Percentiles rank a stretch among this genome's conserved stretches.
These are phyloP conservation scores for Erodium maritimum DNA, from an alignment of 345 rosid genomes.

Conservation along the genomic window DNA sequence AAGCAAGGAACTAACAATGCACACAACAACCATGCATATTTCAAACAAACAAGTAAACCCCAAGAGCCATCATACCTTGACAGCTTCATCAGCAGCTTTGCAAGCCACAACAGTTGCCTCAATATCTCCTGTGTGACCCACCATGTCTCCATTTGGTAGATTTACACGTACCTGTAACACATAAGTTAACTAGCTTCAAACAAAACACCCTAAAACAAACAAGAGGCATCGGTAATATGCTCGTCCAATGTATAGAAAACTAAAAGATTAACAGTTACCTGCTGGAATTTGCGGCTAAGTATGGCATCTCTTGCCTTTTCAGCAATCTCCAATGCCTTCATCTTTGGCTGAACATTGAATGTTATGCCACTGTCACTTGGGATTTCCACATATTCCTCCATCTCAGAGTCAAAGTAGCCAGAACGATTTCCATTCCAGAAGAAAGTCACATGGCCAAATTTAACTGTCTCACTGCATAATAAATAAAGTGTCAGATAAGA, in stretches of 20 bases:
- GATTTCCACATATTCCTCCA: conserved; percentile 89
- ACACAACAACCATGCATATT: not conserved
- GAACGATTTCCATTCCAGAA: conserved; percentile 99
- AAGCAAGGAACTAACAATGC: not conserved
- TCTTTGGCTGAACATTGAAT: conserved; percentile 82
- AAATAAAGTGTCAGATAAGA: not conserved
- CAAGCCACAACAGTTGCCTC: conserved; percentile 76
- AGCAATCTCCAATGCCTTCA: conserved; percentile 87
- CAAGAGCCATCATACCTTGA: conserved; percentile 42
- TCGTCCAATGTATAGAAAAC: not conserved
- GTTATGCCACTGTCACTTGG: conserved; percentile 91
- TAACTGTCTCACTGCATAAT: conserved; percentile 70
- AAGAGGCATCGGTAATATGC: too few species aligned
- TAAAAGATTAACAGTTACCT: conserved; percentile 36
- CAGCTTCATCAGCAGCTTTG: conserved; percentile 84
- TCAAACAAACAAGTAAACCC: not conserved
- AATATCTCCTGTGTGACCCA: conserved; percentile 94
- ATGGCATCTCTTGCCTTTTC: conserved; percentile 83
- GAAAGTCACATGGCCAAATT: conserved; percentile 94
- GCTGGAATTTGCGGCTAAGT: conserved; percentile 71
- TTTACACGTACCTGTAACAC: conserved; percentile 67
- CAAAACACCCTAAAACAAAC: not conserved
- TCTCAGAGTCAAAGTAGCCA: conserved; percentile 55
- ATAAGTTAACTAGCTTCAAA: not conserved
- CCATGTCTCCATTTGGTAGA: conserved; percentile 91